A percentile compares a stretch with the other conserved stretches of the same genome.
These are phyloP conservation scores for Peribolospora kevripleyi DNA, from an alignment of 768 basidiomycete genomes.

Conservation along the genomic window DNA sequence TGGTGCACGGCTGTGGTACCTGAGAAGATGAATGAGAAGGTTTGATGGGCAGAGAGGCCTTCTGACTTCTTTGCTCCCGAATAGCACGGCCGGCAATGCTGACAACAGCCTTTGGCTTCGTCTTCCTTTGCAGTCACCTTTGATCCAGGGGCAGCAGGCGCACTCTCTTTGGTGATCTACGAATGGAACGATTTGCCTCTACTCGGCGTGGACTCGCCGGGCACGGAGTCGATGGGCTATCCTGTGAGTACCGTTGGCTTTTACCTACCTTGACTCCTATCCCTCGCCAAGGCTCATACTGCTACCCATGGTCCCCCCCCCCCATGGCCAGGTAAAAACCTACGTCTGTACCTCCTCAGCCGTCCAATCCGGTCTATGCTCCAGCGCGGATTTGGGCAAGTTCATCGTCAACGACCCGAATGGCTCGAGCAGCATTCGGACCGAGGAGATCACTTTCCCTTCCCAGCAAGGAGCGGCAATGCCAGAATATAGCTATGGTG, in stretches of 20 bases:
- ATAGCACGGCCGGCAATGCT: slow-evolving; percentile 9
- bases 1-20: too few species aligned
- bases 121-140: slow-evolving; percentile 34
- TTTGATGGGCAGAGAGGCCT: slow-evolving; percentile 15
- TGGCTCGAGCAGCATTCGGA: slow-evolving; percentile 46
- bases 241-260: slow-evolving; percentile 29
- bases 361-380: slow-evolving; percentile 45
- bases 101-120: background rate
- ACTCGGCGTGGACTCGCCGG: slow-evolving; percentile 32
- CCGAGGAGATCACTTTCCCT: slow-evolving; percentile 62
- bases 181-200: slow-evolving; percentile 77
- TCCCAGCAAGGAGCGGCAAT: slow-evolving; percentile 23
- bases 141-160: slow-evolving; percentile 48
- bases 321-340: slow-evolving; percentile 40
- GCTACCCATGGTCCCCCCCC: background rate
- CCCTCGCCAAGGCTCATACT: slow-evolving; percentile 6
- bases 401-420: slow-evolving; percentile 63
- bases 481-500: too few species aligned
- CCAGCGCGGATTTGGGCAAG: slow-evolving; percentile 42
- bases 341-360: slow-evolving; percentile 79
- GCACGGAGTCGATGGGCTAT: slow-evolving; percentile 23
- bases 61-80: background rate
- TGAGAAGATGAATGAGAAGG: background rate
- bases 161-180: slow-evolving; percentile 81
- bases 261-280: slow-evolving; percentile 3